Evolutionary conservation across 345 rosid species (phyloP), one percentile per base, ranked within the genome.

Genomic region (Eucalyptus polyanthemos): DNA sequence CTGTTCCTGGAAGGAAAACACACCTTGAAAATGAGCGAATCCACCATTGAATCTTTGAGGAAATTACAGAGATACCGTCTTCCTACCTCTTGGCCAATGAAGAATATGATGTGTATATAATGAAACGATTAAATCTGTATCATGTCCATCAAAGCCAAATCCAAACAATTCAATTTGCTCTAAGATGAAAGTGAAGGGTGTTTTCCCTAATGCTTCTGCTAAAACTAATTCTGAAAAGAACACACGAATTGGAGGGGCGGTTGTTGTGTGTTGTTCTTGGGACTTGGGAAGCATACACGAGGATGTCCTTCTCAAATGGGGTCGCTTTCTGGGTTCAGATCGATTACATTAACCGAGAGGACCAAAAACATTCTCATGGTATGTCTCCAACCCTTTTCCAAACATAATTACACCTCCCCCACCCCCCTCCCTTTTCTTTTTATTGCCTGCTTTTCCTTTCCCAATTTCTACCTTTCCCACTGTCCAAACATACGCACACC

Each of bases 281-380:
- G 92, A 91, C 86, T 86, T 53, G 93, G 90, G 89, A 88, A 67
- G 45, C 80, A 90, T 86, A 62, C 87, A 37, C 34, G 88, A 86
- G 44, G 31, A 69, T 88, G 87, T 92, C 90, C 83, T 87, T 37
- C 83, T 72, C 83, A 72, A 37, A 72, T 72, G 45, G 91, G 92
- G 92, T 87, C 94, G 90, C 91, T 91, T 87, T 89, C 93, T 85
- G 83, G 25, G 83, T 85, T 87, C 90, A 56, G 89, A 87, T 86
- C 45, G 87, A 89, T 91, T 86, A 88, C 93, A 90, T 19, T 37
- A 89, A 87, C 92, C 24, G 29, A 67, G 89, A 91, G 92, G 89
- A 88, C 94, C 93, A 72, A 92, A 91, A 92, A 91, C 94, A 93
- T 93, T 91, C 94, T 90, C 92, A 91, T 92, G 94, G 91, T 88